Evolutionary conservation across 2,329 filamentous ascomycete species (phyloP).

Genomic region (Lachnellula suecica): DNA sequence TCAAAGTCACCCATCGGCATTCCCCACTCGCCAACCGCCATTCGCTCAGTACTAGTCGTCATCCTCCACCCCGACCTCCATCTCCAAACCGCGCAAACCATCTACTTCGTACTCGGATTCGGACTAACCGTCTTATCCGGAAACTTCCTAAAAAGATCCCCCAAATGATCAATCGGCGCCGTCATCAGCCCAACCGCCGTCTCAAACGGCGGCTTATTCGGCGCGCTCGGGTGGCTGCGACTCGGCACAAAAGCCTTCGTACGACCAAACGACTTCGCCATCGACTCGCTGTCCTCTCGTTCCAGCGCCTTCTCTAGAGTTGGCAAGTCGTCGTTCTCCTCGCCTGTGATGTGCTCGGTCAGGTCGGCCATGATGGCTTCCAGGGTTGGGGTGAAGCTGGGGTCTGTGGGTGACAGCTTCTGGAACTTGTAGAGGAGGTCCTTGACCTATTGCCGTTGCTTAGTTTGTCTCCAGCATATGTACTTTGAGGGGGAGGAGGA

Average conservation of each 20-base stretch:
- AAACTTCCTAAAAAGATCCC: constrained; percentile 2
- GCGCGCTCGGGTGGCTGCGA: constrained; percentile 18
- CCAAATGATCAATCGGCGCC: constrained; percentile 5
- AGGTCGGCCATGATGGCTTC: constrained; percentile 44
- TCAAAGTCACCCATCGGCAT: no score
- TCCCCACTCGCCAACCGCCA: no score
- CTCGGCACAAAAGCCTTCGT: constrained; percentile 54
- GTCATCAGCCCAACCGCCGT: not conserved
- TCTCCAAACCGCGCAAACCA: no score
- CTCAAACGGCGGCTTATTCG: constrained; percentile 1
- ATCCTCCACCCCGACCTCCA: no score
- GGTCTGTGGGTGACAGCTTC: constrained; percentile 38
- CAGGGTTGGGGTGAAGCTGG: constrained; percentile 43
- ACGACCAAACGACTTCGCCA: constrained; percentile 46
- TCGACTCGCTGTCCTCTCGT: constrained; percentile 32
- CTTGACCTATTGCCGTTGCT: constrained; percentile 43
- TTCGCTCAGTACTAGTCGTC: no score
- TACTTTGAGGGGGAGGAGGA: not conserved
- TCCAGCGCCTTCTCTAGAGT: constrained; percentile 44
- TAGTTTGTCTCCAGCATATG: not conserved
- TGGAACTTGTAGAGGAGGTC: constrained; percentile 50
- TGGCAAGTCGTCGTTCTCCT: constrained; percentile 49
- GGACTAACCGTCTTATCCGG: not conserved
- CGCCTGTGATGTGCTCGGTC: constrained; percentile 46
- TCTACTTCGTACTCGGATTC: no score